Conservation (phyloP, 495 filamentous ascomycete species). For the Cercophora newfieldiana region DNA sequence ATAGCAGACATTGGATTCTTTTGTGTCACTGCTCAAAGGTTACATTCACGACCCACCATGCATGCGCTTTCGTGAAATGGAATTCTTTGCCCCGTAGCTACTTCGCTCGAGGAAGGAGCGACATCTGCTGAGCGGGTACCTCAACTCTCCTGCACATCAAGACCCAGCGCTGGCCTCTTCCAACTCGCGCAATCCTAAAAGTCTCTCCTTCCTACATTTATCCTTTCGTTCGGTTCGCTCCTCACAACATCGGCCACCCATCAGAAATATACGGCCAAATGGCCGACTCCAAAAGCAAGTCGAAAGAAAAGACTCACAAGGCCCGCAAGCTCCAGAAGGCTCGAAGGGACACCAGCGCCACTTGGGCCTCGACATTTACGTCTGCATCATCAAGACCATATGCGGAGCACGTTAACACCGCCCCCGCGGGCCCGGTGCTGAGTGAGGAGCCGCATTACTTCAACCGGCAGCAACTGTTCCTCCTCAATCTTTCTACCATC, state of each 20-base stretch:
- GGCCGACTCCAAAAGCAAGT: neutral
- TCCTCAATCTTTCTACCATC: slow-evolving; percentile 1
- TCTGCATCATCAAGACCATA: neutral
- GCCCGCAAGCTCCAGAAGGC: neutral
- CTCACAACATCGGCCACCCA: neutral
- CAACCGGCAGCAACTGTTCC: neutral
- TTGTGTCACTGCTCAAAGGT: neutral
- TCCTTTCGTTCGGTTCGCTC: neutral
- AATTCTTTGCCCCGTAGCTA: neutral
- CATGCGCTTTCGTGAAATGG: neutral
- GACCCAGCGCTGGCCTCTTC: neutral
- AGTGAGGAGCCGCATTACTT: neutral
- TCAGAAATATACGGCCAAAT: neutral
- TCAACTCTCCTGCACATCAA: neutral
- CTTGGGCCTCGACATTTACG: neutral
- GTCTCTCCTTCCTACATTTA: neutral
- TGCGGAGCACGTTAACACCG: neutral
- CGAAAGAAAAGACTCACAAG: neutral
- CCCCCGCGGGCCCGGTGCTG: neutral
- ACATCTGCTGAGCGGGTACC: neutral
- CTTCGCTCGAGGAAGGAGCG: neutral
- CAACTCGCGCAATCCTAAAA: no score
- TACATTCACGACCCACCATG: neutral
- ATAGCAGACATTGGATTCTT: no score
- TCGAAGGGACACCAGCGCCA: neutral